Evolutionary conservation across 2,329 filamentous ascomycete species (phyloP), one percentile per base, ranked within the genome.

Genomic region (Colletotrichum echinochloae): DNA sequence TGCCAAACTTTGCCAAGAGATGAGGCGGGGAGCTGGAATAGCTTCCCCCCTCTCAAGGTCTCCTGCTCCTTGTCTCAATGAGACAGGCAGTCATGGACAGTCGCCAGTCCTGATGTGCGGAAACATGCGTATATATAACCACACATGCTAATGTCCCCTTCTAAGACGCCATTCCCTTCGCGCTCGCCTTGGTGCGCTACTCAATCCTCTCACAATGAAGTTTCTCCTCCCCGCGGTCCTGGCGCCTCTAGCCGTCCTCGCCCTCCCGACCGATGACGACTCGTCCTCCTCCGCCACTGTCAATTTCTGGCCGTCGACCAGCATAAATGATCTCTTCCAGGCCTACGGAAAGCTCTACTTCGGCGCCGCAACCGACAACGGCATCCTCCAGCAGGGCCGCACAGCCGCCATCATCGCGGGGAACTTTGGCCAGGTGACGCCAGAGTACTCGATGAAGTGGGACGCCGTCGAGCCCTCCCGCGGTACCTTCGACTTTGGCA

Each of bases 391-490:
- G 48, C 76, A 81, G n/a, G 83, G 81, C 65, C 88, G 86, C 70
- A 83, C 84, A 16, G 83, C 83, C 66, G 82, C 83, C 67, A 84
- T 91, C 75, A 87, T 92, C 78, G 84, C 85, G 72, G 80, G 83
- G 59, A 82, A 91, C 78, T 92, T 92, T 72, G 90, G 90, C 26
- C 86, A 89, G 77, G 83, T 92, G 26, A 92, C 90, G 0, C 85
- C 87, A 1, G 91, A 92, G 82, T 92, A 93, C 83, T 88, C 84
- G 76, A 90, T 91, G 87, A 92, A 92, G 80, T 92, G 90, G 90
- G 88, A 91, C 73, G 81, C 85, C 41, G 82, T 83, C 20, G 82
- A 91, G 79, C 75, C 75, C n/a, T 76, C 79, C 39, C 80, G 82
- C 70, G 85, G 84, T 70, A 75, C 72, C 1, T 92, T 90, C 83